phyloP scores from a whole-genome alignment of 1,139 yeast genomes.

The Pichia norvegensis region DNA sequence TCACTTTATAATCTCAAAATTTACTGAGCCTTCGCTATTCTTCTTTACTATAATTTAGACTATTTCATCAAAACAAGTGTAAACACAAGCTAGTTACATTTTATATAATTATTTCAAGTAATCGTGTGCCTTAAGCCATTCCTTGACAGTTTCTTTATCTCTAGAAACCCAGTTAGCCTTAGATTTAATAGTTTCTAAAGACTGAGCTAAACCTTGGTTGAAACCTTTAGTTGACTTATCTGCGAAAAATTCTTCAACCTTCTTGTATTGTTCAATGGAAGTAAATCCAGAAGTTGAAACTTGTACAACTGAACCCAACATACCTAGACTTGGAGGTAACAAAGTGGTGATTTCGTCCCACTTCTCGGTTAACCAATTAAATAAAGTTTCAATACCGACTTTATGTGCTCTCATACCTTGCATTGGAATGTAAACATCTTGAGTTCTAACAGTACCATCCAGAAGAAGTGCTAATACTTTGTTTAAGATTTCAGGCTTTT shows the following conservation, averaged over 20 bases:
- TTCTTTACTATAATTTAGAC: no score
- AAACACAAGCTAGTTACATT: neutral
- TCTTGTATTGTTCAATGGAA: slow-evolving; percentile 45
- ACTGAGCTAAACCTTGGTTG: slow-evolving; percentile 52
- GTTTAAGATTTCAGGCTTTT: slow-evolving; percentile 47
- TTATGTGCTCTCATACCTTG: slow-evolving; percentile 57
- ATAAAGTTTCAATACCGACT: slow-evolving; percentile 57
- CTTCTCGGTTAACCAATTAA: slow-evolving; percentile 71
- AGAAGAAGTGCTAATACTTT: slow-evolving; percentile 56
- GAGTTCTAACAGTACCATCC: slow-evolving; percentile 66
- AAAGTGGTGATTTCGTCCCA: slow-evolving; percentile 60
- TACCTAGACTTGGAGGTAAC: slow-evolving; percentile 75
- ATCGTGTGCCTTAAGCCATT: slow-evolving; percentile 25
- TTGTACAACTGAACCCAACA: slow-evolving; percentile 68
- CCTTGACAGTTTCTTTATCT: slow-evolving; percentile 26
- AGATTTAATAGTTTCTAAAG: slow-evolving; percentile 45
- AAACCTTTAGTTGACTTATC: slow-evolving; percentile 55
- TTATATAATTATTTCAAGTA: slow-evolving; percentile 15
- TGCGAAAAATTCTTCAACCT: slow-evolving; percentile 44
- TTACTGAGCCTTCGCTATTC: neutral
- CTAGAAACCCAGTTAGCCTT: slow-evolving; percentile 43
- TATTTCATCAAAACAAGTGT: no score
- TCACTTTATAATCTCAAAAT: neutral
- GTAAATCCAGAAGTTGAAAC: slow-evolving; percentile 61
- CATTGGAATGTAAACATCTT: slow-evolving; percentile 77